Percentiles rank a stretch among this genome's conserved stretches.
These are phyloP conservation scores for Lecanosticta acicola DNA, from an alignment of 2,329 filamentous ascomycete genomes.

Conservation along the genomic window DNA sequence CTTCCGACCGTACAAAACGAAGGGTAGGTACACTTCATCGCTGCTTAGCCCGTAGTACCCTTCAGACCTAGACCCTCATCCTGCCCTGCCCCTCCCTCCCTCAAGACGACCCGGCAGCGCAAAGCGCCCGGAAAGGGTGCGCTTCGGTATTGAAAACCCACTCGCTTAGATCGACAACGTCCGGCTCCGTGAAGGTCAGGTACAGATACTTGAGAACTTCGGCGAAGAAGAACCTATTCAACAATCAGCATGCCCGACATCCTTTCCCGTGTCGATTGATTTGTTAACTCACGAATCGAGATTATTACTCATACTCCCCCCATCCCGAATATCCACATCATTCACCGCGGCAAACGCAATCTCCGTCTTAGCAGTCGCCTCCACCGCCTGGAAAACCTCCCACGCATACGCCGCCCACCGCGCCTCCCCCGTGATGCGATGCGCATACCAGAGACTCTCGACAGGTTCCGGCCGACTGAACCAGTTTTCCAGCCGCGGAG, in stretches of 20 bases:
- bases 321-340: conserved; percentile 16
- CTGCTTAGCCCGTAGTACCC: no score
- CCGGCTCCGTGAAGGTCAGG: conserved; percentile 40
- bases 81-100: no score
- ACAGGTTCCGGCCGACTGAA: conserved; percentile 45
- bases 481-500: conserved; percentile 15
- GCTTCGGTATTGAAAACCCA: conserved; percentile 46
- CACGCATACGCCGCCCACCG: conserved; percentile 40
- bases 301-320: conserved; percentile 13
- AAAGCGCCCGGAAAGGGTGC: conserved; percentile 35
- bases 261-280: not conserved
- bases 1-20: no score
- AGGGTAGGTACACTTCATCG: no score
- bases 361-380: conserved; percentile 34
- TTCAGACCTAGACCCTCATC: no score
- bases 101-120: no score
- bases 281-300: conserved; percentile 9
- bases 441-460: conserved; percentile 54
- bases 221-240: conserved; percentile 56
- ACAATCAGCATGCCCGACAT: not conserved
- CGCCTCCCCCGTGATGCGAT: conserved; percentile 51
- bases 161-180: conserved; percentile 40
- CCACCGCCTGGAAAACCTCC: conserved; percentile 42
- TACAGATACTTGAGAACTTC: conserved; percentile 68
- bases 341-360: conserved; percentile 15